These are phyloP conservation scores for Daphne laureola DNA, from an alignment of 441 rosid genomes.

Conservation along the genomic window DNA sequence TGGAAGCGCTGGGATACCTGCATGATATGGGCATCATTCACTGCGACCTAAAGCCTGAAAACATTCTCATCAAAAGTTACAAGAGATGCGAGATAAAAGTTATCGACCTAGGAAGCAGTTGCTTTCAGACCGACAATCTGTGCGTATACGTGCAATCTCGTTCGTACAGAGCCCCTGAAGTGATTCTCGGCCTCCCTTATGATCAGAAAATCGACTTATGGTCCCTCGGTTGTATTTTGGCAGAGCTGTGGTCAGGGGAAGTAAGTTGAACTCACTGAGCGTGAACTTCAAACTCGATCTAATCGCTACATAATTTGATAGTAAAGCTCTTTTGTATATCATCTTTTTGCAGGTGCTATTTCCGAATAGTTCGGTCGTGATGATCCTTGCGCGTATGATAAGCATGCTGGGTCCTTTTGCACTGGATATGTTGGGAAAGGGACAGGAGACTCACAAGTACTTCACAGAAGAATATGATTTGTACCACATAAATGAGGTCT, in stretches of 20 bases:
- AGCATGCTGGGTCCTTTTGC: slow-evolving; percentile 76
- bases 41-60: slow-evolving; percentile 94
- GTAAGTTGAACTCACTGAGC: slow-evolving; percentile 29
- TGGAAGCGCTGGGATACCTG: slow-evolving; percentile 81
- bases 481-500: slow-evolving; percentile 65
- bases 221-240: slow-evolving; percentile 94
- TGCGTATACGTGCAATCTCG: slow-evolving; percentile 89
- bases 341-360: slow-evolving; percentile 56
- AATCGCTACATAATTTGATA: not conserved
- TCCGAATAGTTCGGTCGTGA: slow-evolving; percentile 66
- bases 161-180: slow-evolving; percentile 96
- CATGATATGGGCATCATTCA: slow-evolving; percentile 85
- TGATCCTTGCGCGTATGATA: slow-evolving; percentile 70
- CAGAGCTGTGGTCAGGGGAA: slow-evolving; percentile 89
- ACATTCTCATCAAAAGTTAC: slow-evolving; percentile 78
- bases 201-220: slow-evolving; percentile 89
- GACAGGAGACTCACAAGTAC: slow-evolving; percentile 73
- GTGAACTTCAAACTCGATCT: not conserved
- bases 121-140: slow-evolving; percentile 71
- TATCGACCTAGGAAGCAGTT: slow-evolving; percentile 98
- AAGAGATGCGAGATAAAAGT: slow-evolving; percentile 67
- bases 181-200: slow-evolving; percentile 84
- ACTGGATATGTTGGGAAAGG: slow-evolving; percentile 62
- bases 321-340: not conserved
- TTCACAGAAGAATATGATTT: slow-evolving; percentile 80